Conservation (phyloP, 306 rosid genomes). For the Abrus pulchellus region DNA sequence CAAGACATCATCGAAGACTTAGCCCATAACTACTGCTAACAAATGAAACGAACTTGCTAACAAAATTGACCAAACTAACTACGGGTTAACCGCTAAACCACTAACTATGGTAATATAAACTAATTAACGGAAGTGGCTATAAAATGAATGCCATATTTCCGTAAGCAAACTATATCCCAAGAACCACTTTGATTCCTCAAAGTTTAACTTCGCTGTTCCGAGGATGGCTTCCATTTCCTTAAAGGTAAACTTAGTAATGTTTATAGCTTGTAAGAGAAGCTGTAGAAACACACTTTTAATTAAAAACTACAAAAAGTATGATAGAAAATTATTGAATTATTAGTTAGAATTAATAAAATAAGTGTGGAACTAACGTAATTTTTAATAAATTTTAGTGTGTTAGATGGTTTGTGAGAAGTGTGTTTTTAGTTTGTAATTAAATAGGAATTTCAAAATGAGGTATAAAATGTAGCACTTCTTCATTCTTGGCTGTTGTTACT, state of each 20-base stretch:
- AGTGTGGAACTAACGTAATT: no score
- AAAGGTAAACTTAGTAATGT: neutral
- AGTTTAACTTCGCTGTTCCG: neutral
- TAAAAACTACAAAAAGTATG: no score
- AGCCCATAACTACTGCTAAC: neutral
- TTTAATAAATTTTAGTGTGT: no score
- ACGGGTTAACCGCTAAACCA: neutral
- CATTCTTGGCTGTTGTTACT: constrained; percentile 15
- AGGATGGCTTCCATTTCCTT: neutral
- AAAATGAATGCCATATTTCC: constrained; percentile 17
- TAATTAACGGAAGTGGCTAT: constrained; percentile 24
- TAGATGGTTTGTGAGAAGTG: no score
- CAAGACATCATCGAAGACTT: neutral
- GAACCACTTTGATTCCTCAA: constrained; percentile 9
- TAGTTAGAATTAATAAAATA: no score
- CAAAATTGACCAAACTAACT: constrained; percentile 23
- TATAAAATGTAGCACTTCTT: constrained; percentile 3
- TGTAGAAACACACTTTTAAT: no score
- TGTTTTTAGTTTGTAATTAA: neutral
- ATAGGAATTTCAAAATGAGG: neutral
- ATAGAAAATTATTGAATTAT: no score
- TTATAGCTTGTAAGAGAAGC: neutral
- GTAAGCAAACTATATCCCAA: neutral
- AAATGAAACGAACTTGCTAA: constrained; percentile 22
- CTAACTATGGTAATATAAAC: neutral